Evolutionary conservation across 768 basidiomycete genomes (phyloP), one percentile per base, ranked within the genome.

Genomic region (Suillus sp.): DNA sequence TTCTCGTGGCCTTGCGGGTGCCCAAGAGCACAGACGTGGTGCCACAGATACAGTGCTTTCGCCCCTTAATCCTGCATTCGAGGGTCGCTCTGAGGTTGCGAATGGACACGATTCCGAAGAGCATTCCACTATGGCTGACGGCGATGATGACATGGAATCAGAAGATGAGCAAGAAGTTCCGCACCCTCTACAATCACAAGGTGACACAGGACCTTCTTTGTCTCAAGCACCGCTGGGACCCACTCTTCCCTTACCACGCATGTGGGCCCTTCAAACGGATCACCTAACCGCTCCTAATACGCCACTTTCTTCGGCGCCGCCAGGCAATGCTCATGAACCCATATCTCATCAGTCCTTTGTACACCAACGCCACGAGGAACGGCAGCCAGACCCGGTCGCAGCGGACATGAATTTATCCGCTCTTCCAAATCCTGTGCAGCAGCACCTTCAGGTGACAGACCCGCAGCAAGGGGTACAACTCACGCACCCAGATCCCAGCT

Each of bases 41-140:
- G 74, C 72, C 54, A 74, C 74, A 5, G 69, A 71, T 65, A 69
- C 71, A 56, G 77, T 71, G 27, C 70, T 78, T 20, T 77, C 79
- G n/a, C 79, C 78, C 34, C 71, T 78, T 45, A 79, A 78, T 45
- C 75, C 79, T 59, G 73, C 77, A n/a, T 81, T 77, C 63, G 76
- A 78, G 60, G 68, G 69, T 37, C 72, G 72, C 37, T 70, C 72
- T 20, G 76, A 77, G 48, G 67, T 63, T 20, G 65, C 71, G n/a
- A 67, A 70, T 25, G 66, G 70, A 50, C 72, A 68, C 32, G 67
- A 71, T 62, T 42, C 51, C 53, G 57, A 54, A 47, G 45, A 65
- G 25, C 63, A 64, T 40, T 70, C 74, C 16, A 65, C 66, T 34
- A 69, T 65, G 50, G 75, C 77, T 10, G 77, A 77, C 35, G 70